Evolutionary conservation across 1,139 yeast genomes (phyloP).

Genomic region (Williopsis jadinii): DNA sequence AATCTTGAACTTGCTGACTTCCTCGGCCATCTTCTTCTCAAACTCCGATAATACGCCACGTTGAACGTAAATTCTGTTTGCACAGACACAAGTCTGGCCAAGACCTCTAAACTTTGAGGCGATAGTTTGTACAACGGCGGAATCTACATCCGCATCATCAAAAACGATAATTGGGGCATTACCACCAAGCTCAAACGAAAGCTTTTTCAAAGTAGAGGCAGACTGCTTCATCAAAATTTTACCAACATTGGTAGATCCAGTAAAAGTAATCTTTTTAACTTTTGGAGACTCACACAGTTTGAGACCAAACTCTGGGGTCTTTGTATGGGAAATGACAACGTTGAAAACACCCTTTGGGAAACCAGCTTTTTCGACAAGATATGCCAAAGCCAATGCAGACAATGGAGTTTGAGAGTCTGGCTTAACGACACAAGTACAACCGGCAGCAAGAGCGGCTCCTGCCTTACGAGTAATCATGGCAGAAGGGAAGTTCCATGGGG

Average conservation of each 20-base stretch:
- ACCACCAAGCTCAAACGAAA: conserved; percentile 88
- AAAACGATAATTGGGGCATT: conserved; percentile 90
- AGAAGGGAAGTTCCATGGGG: conserved; percentile 96
- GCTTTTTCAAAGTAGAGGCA: conserved; percentile 70
- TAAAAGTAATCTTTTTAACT: conserved; percentile 75
- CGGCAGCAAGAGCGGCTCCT: conserved; percentile 90
- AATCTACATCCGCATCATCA: conserved; percentile 72
- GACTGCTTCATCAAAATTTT: conserved; percentile 73
- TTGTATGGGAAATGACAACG: conserved; percentile 52
- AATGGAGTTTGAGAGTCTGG: conserved; percentile 91
- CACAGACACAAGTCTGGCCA: conserved; percentile 83
- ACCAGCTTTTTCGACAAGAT: conserved; percentile 71
- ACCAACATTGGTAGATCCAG: conserved; percentile 87
- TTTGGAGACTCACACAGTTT: conserved; percentile 61
- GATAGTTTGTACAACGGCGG: conserved; percentile 67
- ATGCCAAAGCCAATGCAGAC: conserved; percentile 75
- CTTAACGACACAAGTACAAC: conserved; percentile 84
- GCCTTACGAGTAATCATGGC: conserved; percentile 92
- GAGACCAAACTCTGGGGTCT: conserved; percentile 54
- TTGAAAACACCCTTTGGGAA: conserved; percentile 82
- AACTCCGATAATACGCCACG: conserved; percentile 56
- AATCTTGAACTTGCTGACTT: conserved; percentile 48
- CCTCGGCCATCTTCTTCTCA: conserved; percentile 39
- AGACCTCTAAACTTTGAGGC: conserved; percentile 66
- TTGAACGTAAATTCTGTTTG: conserved; percentile 68